Percentiles rank a stretch among this genome's conserved stretches.
Conservation (phyloP, 768 basidiomycete species). For the Macrolepiota albuminosa region DNA sequence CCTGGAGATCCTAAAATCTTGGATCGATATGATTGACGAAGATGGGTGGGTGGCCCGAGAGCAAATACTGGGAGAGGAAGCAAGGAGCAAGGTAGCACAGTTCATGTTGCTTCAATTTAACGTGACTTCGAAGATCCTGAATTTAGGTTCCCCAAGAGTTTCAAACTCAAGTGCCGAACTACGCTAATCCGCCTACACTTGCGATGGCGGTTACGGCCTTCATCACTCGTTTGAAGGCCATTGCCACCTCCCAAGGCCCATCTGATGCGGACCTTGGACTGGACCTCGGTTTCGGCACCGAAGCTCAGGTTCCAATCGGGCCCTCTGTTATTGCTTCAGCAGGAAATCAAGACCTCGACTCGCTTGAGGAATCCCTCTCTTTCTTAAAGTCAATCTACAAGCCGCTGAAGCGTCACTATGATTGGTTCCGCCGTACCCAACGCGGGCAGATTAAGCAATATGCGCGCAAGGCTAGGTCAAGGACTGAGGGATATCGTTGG, state of each 20-base stretch:
- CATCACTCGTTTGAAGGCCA: constrained; percentile 63
- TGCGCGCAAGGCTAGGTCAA: constrained; percentile 75
- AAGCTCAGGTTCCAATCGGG: constrained; percentile 46
- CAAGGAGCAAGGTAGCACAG: constrained; percentile 75
- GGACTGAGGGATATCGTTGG: constrained; percentile 92
- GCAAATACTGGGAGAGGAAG: constrained; percentile 95
- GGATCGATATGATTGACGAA: constrained; percentile 88
- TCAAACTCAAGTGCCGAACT: constrained; percentile 88
- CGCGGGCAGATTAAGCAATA: constrained; percentile 93
- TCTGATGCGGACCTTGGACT: constrained; percentile 64
- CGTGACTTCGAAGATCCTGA: neutral
- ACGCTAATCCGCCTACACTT: constrained; percentile 93
- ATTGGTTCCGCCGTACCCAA: constrained; percentile 95
- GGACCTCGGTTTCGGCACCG: constrained; percentile 45
- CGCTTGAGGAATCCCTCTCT: constrained; percentile 54
- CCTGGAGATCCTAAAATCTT: constrained; percentile 83
- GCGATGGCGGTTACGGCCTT: constrained; percentile 91
- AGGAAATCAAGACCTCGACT: constrained; percentile 45
- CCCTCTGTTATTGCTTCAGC: constrained; percentile 13
- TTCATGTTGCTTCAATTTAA: neutral
- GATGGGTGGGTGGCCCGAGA: constrained; percentile 96
- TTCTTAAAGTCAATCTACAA: constrained; percentile 81
- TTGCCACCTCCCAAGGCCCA: constrained; percentile 32
- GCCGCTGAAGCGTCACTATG: constrained; percentile 85
- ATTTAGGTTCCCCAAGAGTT: constrained; percentile 81